Conservation (phyloP, 75 land plant species). For the Sequoiadendron giganteum region DNA sequence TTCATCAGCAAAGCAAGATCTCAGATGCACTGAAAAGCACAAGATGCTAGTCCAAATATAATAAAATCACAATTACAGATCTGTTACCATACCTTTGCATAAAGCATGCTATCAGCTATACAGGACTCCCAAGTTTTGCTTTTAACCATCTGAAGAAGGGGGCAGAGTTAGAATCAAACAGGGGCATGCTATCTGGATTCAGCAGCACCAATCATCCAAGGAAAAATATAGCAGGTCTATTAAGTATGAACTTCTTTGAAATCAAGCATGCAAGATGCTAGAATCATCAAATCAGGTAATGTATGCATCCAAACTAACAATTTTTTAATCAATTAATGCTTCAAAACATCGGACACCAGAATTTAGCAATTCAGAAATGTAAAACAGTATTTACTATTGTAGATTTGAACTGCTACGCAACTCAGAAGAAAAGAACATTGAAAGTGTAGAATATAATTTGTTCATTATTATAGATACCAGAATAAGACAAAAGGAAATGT, state of each 20-base stretch:
- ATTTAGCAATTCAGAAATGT: background rate
- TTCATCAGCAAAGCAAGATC: background rate
- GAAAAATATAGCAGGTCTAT: background rate
- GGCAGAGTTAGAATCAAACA: background rate
- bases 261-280: background rate
- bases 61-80: background rate
- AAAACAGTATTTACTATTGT: background rate
- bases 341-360: background rate
- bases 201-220: background rate
- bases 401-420: background rate
- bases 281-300: background rate
- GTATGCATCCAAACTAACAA: background rate
- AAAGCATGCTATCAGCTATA: slow-evolving; percentile 44
- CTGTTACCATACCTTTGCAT: slow-evolving; percentile 43
- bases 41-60: background rate
- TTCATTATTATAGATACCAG: background rate
- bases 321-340: background rate
- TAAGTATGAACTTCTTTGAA: background rate
- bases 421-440: background rate
- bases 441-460: background rate
- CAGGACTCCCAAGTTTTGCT: slow-evolving; percentile 62
- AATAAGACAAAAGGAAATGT: background rate
- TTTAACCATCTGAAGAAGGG: slow-evolving; percentile 37
- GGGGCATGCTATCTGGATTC: background rate
- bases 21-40: background rate